Percentiles rank a stretch among this genome's conserved stretches.
phyloP scores from a whole-genome alignment of 306 rosid genomes.

The Malus orientalis region DNA sequence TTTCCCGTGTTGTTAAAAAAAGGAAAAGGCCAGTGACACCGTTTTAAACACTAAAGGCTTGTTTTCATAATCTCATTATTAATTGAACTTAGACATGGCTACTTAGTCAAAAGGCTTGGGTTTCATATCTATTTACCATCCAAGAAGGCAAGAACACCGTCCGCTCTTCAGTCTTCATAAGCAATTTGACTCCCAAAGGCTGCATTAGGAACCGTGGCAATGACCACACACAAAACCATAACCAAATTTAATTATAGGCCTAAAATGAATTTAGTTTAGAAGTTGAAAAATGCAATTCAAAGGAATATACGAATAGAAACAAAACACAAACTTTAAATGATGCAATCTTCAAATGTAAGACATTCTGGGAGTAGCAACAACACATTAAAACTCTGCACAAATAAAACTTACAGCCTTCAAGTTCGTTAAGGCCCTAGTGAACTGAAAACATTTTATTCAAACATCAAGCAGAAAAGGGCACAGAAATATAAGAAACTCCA shows the following conservation, averaged over 20 bases:
- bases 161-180: background rate
- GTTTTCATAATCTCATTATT: background rate
- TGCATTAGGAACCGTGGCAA: background rate
- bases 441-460: constrained; percentile 15
- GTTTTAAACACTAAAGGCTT: background rate
- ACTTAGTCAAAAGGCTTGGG: background rate
- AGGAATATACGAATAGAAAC: background rate
- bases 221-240: background rate
- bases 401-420: constrained; percentile 13
- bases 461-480: background rate
- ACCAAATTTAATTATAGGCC: background rate
- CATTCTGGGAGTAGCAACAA: background rate
- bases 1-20: background rate
- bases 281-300: background rate
- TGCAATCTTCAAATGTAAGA: constrained; percentile 6
- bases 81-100: background rate
- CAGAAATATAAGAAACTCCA: constrained; percentile 5
- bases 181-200: background rate
- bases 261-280: background rate
- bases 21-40: background rate
- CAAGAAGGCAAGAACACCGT: background rate
- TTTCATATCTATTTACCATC: background rate
- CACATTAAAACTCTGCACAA: background rate
- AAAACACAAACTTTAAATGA: background rate
- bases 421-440: background rate